Conservation (phyloP, 2,329 filamentous ascomycete genomes). For the Pestalotiopsis sp. region DNA sequence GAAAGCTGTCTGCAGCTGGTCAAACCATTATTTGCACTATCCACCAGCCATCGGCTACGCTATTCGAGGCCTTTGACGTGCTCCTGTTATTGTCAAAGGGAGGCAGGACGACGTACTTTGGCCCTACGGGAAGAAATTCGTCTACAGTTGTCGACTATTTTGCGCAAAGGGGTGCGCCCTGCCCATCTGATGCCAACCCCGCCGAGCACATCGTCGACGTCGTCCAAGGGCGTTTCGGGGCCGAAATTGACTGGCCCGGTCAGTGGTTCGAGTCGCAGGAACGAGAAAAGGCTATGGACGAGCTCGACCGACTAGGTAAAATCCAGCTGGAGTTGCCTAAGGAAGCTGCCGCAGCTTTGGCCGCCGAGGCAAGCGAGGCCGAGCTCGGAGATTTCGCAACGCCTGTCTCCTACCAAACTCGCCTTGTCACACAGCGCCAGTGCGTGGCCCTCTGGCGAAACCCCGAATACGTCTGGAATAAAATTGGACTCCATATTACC, state of each 20-base stretch:
- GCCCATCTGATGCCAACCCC: conserved; percentile 48
- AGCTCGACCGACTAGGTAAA: no score
- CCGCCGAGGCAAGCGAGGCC: no score
- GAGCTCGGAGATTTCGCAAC: conserved; percentile 78
- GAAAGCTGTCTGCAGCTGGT: conserved; percentile 59
- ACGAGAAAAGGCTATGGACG: conserved; percentile 57
- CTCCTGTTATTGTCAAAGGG: conserved; percentile 53
- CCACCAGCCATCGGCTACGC: conserved; percentile 53
- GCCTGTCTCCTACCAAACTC: conserved; percentile 67
- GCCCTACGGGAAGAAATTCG: conserved; percentile 51
- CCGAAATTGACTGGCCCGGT: conserved; percentile 64
- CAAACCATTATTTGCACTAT: conserved; percentile 38
- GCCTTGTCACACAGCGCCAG: conserved; percentile 68
- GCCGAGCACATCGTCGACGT: conserved; percentile 55
- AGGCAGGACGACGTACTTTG: conserved; percentile 54
- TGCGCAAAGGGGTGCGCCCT: conserved; percentile 44
- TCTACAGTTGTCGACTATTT: conserved; percentile 51
- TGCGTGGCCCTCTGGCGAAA: conserved; percentile 93
- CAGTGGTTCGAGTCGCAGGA: conserved; percentile 50
- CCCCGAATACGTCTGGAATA: conserved; percentile 86
- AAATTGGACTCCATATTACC: conserved; percentile 55
- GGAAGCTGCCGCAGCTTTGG: no score
- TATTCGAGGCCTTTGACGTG: conserved; percentile 59
- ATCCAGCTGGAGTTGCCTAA: conserved; percentile 19
- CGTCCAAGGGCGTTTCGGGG: conserved; percentile 47